Conservation (phyloP, 176 grass and related monocot species). For the Luzula sylvatica region DNA sequence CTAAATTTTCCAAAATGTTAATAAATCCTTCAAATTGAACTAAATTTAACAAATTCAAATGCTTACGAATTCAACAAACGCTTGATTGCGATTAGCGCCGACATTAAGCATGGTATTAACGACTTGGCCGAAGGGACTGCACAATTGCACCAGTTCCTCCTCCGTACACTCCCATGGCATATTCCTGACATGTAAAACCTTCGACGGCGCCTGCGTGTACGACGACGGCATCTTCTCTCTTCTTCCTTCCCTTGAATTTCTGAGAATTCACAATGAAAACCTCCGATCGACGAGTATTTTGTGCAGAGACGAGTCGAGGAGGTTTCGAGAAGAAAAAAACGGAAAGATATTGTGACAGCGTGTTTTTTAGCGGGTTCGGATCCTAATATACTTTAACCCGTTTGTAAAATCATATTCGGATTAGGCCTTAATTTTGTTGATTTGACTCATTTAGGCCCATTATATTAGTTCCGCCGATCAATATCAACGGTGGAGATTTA, state of each 20-base stretch:
- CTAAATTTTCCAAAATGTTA: constrained; percentile 30
- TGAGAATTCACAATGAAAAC: background rate
- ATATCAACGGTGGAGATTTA: too few relatives aligned
- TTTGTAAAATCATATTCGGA: background rate
- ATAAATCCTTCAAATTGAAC: background rate
- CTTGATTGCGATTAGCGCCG: constrained; percentile 91
- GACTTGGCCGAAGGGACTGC: constrained; percentile 77
- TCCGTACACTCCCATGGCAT: constrained; percentile 95
- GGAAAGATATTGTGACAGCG: too few relatives aligned
- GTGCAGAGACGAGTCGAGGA: background rate
- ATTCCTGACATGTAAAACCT: constrained; percentile 96
- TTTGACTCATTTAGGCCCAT: background rate
- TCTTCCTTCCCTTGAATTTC: background rate
- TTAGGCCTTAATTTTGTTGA: background rate
- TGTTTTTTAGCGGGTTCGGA: too few relatives aligned
- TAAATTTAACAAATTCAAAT: background rate
- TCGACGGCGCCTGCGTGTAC: constrained; percentile 93
- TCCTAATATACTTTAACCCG: too few relatives aligned
- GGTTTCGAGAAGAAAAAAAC: constrained; percentile 9
- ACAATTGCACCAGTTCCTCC: constrained; percentile 88
- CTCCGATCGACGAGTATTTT: constrained; percentile 34
- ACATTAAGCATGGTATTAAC: constrained; percentile 98
- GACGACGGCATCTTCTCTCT: constrained; percentile 58
- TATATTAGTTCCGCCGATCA: background rate
- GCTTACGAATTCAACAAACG: constrained; percentile 92